Base-by-base conservation (phyloP, 176 grass and related monocot genomes). In the Elymus sibiricus region DNA sequence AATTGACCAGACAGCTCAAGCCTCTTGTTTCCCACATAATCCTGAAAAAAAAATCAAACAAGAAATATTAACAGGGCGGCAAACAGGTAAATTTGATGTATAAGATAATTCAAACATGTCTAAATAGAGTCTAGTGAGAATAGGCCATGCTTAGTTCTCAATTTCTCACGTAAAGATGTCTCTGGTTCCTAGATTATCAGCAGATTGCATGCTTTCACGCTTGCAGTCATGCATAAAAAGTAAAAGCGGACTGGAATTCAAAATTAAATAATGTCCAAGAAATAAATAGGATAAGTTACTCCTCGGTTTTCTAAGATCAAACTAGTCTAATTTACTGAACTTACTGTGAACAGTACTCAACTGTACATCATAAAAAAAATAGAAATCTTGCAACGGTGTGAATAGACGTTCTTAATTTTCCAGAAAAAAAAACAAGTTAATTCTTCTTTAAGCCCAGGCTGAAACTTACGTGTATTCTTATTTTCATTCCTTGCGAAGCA, bases 11-110 rank as follows among this genome's bases (percentile, higher is more conserved):
- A 98, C 47, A 98, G 86, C 84, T 98, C 96, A 56, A 98, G 81
- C 74, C 93, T 92, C 82, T 98, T 98, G 89, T 98, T 98, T 55
- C 96, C 96, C 32, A 98, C 91, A 86, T 98, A 98, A 91, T 98
- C 96, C 96, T 98, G 83, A 63, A 83, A 84, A 74, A 86, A 85
- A 79, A 16, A 49, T 83, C 60, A 37, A 89, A 59, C 13, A 83
- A 55, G 29, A 78, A 32, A 86, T 59, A 61, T 82, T 21, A 89
- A 64, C 5, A 42, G 11, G 49, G 7, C 24, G 24, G 25, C 32
- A 34, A 78, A 56, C 10, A 89, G 31, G 82, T 59, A 84, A 26
- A 35, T 85, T 77, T 77, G 11, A 55, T 51, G 22, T 39, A 77
- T 21, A 16, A 84, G n/a, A 67, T 78, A 6, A 26, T 55, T 78